phyloP scores from a whole-genome alignment of 202 grass and related monocot species.

The Saccharum hybrid region DNA sequence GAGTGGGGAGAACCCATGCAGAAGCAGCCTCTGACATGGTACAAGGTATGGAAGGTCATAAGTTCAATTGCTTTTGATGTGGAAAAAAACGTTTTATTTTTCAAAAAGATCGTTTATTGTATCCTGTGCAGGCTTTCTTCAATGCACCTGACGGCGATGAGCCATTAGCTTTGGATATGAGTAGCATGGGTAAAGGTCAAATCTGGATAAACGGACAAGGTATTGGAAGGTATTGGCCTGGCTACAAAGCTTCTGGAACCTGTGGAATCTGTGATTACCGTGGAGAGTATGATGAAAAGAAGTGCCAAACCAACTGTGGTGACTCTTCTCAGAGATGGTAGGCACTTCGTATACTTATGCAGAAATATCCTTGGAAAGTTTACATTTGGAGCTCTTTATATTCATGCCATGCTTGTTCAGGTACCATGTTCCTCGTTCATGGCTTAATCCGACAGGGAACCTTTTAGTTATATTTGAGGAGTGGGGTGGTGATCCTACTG shows the following conservation, averaged over 20 bases:
- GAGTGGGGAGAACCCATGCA: constrained; percentile 87
- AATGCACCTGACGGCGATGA: constrained; percentile 88
- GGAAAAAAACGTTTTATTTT: constrained; percentile 3
- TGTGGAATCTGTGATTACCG: constrained; percentile 82
- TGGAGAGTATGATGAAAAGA: constrained; percentile 77
- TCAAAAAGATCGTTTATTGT: neutral
- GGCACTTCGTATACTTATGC: constrained; percentile 15
- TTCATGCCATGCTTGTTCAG: constrained; percentile 53
- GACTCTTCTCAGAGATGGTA: constrained; percentile 98
- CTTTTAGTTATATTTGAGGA: constrained; percentile 95
- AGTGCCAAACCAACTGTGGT: constrained; percentile 89
- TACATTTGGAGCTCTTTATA: constrained; percentile 39
- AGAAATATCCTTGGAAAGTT: constrained; percentile 14
- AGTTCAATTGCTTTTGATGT: constrained; percentile 27
- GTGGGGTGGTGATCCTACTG: constrained; percentile 79
- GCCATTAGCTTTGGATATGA: constrained; percentile 97
- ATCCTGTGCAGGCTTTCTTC: constrained; percentile 75
- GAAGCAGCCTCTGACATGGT: constrained; percentile 93
- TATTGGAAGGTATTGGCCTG: constrained; percentile 92
- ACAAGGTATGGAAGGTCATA: constrained; percentile 64
- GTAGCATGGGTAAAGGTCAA: constrained; percentile 96
- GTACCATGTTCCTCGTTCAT: constrained; percentile 95
- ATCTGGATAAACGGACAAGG: constrained; percentile 97
- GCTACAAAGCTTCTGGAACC: constrained; percentile 72
- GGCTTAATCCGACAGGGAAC: constrained; percentile 95